These are phyloP conservation scores for Cladosporium halotolerans DNA, from an alignment of 2,329 filamentous ascomycete species.

Conservation along the genomic window DNA sequence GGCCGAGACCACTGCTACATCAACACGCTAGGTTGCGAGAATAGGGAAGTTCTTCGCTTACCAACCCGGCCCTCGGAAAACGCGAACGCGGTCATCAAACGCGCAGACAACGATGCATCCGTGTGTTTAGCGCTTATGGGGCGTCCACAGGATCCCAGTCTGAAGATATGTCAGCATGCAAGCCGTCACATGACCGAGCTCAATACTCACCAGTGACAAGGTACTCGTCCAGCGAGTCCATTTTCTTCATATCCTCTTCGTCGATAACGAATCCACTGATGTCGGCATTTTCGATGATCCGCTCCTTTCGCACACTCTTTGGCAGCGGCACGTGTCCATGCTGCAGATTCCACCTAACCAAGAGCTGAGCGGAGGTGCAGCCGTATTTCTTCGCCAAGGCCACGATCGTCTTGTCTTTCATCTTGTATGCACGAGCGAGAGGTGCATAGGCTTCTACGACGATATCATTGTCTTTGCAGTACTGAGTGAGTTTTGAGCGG, in stretches of 20 bases:
- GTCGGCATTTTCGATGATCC: slow-evolving; percentile 60
- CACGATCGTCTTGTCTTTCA: slow-evolving; percentile 60
- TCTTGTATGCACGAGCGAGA: slow-evolving; percentile 62
- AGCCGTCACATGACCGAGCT: too few relatives aligned
- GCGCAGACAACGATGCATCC: too few relatives aligned
- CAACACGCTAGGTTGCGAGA: too few relatives aligned
- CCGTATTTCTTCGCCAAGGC: slow-evolving; percentile 60
- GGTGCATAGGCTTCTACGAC: slow-evolving; percentile 75
- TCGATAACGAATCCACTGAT: slow-evolving; percentile 57
- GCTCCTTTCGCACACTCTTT: slow-evolving; percentile 59
- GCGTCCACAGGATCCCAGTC: slow-evolving; percentile 32
- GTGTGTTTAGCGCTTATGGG: slow-evolving; percentile 1
- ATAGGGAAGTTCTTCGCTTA: too few relatives aligned
- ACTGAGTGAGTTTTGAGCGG: slow-evolving; percentile 57
- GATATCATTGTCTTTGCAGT: slow-evolving; percentile 61
- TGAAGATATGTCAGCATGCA: slow-evolving; percentile 5
- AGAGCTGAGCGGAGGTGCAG: slow-evolving; percentile 65
- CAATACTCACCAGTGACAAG: slow-evolving; percentile 61
- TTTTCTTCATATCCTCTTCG: slow-evolving; percentile 53
- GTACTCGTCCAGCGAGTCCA: slow-evolving; percentile 65
- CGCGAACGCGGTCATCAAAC: too few relatives aligned
- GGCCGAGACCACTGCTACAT: too few relatives aligned
- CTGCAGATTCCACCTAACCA: slow-evolving; percentile 74
- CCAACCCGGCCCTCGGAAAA: too few relatives aligned
- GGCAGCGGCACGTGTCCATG: slow-evolving; percentile 66